These are phyloP conservation scores for Daldinia vernicosa DNA, from an alignment of 495 filamentous ascomycete genomes.

Conservation along the genomic window DNA sequence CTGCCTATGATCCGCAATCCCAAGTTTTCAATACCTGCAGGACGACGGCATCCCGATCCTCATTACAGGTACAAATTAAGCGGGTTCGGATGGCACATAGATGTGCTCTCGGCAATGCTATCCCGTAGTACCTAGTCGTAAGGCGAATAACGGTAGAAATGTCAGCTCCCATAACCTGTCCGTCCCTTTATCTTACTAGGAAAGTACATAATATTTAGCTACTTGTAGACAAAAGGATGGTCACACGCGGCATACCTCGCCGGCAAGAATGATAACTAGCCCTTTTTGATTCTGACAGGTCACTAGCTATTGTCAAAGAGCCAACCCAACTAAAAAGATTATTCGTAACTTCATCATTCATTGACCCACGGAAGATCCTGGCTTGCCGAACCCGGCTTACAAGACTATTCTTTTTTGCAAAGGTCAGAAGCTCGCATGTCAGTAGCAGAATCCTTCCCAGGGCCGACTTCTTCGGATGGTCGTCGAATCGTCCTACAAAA, in stretches of 20 bases:
- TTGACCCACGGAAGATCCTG: not conserved
- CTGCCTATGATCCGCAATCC: constrained; percentile 12
- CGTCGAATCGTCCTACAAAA: constrained; percentile 3
- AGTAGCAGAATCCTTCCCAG: not conserved
- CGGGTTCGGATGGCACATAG: not conserved
- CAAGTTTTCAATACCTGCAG: constrained; percentile 5
- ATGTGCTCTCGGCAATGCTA: not conserved
- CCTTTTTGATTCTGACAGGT: constrained; percentile 5
- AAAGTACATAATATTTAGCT: not conserved
- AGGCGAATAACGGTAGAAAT: not conserved
- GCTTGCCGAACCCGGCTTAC: not conserved
- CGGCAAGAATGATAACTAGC: not conserved
- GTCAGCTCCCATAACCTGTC: too few relatives aligned
- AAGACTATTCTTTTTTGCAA: not conserved
- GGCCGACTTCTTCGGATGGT: not conserved
- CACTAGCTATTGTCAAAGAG: constrained; percentile 4
- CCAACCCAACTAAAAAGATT: constrained; percentile 6
- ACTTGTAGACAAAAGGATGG: not conserved
- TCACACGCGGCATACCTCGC: constrained; percentile 3
- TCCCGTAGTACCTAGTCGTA: not conserved
- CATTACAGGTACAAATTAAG: not conserved
- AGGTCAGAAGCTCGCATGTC: not conserved
- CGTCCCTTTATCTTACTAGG: not conserved
- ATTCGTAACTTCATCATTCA: not conserved
- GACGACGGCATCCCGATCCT: not conserved